Percentiles rank a stretch among this genome's conserved stretches.
These are phyloP conservation scores for Cyberlindnera xishuangbannaensis DNA, from an alignment of 805 yeast genomes.

Conservation along the genomic window DNA sequence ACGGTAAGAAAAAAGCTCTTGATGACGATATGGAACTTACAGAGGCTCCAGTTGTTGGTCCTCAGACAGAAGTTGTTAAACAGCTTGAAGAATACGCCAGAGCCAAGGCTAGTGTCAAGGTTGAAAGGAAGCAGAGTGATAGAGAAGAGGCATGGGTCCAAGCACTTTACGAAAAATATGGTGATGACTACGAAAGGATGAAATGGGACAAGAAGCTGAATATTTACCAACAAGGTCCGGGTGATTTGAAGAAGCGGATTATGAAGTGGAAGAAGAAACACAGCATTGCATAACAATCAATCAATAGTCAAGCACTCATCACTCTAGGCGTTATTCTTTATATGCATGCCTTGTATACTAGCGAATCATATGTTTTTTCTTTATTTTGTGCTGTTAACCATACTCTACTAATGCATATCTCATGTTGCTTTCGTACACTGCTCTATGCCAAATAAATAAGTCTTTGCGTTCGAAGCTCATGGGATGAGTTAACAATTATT, in stretches of 20 bases:
- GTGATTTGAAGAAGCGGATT: slow-evolving; percentile 72
- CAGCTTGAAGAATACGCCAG: slow-evolving; percentile 61
- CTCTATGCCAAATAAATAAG: too few relatives aligned
- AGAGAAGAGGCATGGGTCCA: slow-evolving; percentile 74
- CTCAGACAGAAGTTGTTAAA: slow-evolving; percentile 53
- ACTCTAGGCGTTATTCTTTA: too few relatives aligned
- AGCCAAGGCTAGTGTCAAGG: slow-evolving; percentile 30
- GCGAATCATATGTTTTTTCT: too few relatives aligned
- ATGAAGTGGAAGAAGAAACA: slow-evolving; percentile 58
- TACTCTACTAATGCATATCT: too few relatives aligned
- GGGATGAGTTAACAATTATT: too few relatives aligned
- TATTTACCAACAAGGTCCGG: slow-evolving; percentile 76
- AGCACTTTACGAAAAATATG: slow-evolving; percentile 64
- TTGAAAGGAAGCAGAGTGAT: slow-evolving; percentile 54
- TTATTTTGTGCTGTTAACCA: too few relatives aligned
- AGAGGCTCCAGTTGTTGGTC: slow-evolving; percentile 26
- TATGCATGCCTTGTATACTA: too few relatives aligned
- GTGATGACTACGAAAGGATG: slow-evolving; percentile 87
- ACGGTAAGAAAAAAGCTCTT: slow-evolving; percentile 54
- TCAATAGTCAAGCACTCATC: too few relatives aligned
- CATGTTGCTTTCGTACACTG: too few relatives aligned
- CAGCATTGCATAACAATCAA: slow-evolving; percentile 27
- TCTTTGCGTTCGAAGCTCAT: too few relatives aligned
- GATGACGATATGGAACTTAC: slow-evolving; percentile 29
- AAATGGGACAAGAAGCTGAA: slow-evolving; percentile 86